Conservation (phyloP, 768 basidiomycete species). For the Hygrophoropsis aurantiaca region DNA sequence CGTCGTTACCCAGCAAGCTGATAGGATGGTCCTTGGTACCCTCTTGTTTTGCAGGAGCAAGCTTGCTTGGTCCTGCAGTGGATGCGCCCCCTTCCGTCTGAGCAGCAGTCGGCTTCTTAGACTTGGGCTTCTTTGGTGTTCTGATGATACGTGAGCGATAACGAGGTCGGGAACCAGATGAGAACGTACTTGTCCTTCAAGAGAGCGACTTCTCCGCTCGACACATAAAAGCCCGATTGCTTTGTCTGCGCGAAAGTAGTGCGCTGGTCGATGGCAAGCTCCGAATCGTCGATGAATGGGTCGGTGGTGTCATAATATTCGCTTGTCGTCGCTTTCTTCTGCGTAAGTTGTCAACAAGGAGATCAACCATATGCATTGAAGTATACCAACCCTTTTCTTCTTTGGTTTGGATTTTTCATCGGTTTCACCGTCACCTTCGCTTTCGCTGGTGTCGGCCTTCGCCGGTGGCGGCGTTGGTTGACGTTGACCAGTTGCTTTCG, state of each 20-base stretch:
- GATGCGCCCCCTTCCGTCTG: constrained; percentile 16
- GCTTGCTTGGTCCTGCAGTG: constrained; percentile 8
- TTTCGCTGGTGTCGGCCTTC: constrained; percentile 55
- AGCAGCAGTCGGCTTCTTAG: constrained; percentile 44
- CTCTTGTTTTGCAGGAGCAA: constrained; percentile 30
- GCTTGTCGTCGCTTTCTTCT: constrained; percentile 52
- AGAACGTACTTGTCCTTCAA: constrained; percentile 67
- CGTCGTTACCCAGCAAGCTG: constrained; percentile 41
- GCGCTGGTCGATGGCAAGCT: constrained; percentile 86
- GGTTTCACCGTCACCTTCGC: constrained; percentile 46
- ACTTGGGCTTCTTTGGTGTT: constrained; percentile 72
- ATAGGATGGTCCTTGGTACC: constrained; percentile 56
- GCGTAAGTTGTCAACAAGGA: constrained; percentile 8
- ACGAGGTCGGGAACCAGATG: neutral
- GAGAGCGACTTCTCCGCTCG: constrained; percentile 82
- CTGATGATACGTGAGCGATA: constrained; percentile 31
- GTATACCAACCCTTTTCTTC: constrained; percentile 37
- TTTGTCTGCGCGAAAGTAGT: constrained; percentile 90
- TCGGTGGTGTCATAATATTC: constrained; percentile 92
- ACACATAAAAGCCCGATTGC: constrained; percentile 92
- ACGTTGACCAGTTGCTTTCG: constrained; percentile 67
- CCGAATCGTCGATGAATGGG: constrained; percentile 97
- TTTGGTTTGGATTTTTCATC: constrained; percentile 31
- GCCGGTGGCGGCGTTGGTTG: constrained; percentile 52
- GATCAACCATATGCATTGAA: neutral